A percentile compares a stretch with the other conserved stretches of the same genome.
Evolutionary conservation across 768 basidiomycete species (phyloP).

Genomic region (Lyophyllum atratum): DNA sequence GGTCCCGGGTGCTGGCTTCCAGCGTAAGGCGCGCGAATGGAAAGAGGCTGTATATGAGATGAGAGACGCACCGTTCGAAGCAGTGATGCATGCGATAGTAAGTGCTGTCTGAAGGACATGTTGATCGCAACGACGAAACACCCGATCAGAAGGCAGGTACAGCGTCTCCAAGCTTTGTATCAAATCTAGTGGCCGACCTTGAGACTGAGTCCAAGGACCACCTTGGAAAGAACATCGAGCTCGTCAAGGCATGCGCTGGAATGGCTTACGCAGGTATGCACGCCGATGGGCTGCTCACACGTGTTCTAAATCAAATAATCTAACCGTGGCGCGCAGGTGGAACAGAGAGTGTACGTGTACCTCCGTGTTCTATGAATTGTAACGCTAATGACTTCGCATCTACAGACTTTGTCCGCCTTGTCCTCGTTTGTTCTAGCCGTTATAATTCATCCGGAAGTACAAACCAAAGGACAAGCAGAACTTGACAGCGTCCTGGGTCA

Average conservation of each 20-base stretch:
- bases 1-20: conserved; percentile 53
- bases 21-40: conserved; percentile 52
- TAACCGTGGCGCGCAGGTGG: conserved; percentile 30
- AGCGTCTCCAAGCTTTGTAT: conserved; percentile 34
- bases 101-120: conserved; percentile 2
- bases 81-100: conserved; percentile 40
- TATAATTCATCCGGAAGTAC: conserved; percentile 35
- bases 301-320: not conserved
- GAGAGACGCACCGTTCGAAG: conserved; percentile 44
- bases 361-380: not conserved
- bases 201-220: conserved; percentile 21
- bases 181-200: conserved; percentile 27
- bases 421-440: conserved; percentile 38
- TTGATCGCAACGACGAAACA: not conserved
- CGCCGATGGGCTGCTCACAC: not conserved
- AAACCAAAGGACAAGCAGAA: conserved; percentile 31
- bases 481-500: conserved; percentile 31
- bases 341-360: conserved; percentile 38
- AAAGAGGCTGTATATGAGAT: conserved; percentile 47
- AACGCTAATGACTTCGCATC: not conserved
- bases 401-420: conserved; percentile 34
- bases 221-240: conserved; percentile 25
- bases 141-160: conserved; percentile 31
- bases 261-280: conserved; percentile 38
- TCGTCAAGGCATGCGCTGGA: conserved; percentile 37